phyloP scores from a whole-genome alignment of 2,329 filamentous ascomycete species.

The Ophiostoma sp. region DNA sequence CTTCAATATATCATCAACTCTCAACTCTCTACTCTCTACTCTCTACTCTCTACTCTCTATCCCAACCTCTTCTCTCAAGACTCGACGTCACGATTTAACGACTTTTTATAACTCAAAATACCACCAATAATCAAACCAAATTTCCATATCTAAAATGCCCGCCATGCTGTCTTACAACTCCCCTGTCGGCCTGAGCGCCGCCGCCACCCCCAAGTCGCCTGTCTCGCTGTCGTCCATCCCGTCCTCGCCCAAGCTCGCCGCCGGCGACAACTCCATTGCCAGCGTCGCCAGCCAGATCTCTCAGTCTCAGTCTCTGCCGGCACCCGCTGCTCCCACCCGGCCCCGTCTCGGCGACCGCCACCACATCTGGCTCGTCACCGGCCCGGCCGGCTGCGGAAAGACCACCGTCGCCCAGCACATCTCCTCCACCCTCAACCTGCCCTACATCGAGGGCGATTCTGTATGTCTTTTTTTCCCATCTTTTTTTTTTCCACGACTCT shows the following conservation, averaged over 20 bases:
- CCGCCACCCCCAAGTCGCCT: conserved; percentile 13
- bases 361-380: conserved; percentile 77
- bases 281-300: conserved; percentile 5
- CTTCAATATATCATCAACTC: conserved; percentile 5
- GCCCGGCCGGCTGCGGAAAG: conserved; percentile 75
- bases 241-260: conserved; percentile 20
- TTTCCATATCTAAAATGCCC: neutral
- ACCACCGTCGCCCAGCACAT: conserved; percentile 66
- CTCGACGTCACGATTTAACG: neutral
- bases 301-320: too few relatives aligned
- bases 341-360: conserved; percentile 34
- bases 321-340: neutral
- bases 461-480: conserved; percentile 41
- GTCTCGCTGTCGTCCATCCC: conserved; percentile 7
- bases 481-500: conserved; percentile 3
- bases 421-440: conserved; percentile 56
- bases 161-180: conserved; percentile 22
- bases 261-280: neutral
- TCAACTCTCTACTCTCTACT: neutral
- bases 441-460: conserved; percentile 73
- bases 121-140: neutral
- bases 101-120: neutral
- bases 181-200: conserved; percentile 13
- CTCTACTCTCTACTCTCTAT: neutral
- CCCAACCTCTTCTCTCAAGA: neutral